Conservation (phyloP, 805 yeast genomes). For the Ascoidea asiatica region DNA sequence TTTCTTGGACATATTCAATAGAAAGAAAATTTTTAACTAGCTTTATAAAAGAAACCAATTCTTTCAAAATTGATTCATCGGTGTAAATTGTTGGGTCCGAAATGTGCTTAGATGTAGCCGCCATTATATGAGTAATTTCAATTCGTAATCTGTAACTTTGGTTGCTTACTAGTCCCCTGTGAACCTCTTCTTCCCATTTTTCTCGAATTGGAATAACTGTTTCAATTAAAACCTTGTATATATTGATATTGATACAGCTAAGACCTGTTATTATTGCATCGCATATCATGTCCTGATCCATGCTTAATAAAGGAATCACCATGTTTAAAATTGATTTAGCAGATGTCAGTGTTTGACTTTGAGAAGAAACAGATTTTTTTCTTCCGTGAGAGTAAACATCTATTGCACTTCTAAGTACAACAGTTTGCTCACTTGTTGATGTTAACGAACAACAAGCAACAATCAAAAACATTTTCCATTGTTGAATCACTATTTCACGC, state of each 20-base stretch:
- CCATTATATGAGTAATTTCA: conserved; percentile 67
- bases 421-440: conserved; percentile 63
- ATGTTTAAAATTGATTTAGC: conserved; percentile 81
- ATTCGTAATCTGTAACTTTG: conserved; percentile 40
- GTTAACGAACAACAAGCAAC: conserved; percentile 90
- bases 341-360: conserved; percentile 84
- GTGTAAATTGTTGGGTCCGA: conserved; percentile 33
- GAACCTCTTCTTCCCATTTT: conserved; percentile 30
- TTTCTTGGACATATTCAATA: conserved; percentile 41
- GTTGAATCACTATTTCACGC: conserved; percentile 54
- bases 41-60: conserved; percentile 47
- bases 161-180: conserved; percentile 16
- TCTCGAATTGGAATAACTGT: conserved; percentile 49
- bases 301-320: conserved; percentile 69
- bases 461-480: conserved; percentile 79
- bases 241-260: conserved; percentile 81
- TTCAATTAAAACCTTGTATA: conserved; percentile 70
- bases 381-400: conserved; percentile 39
- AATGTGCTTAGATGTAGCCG: conserved; percentile 53
- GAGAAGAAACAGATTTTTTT: conserved; percentile 44
- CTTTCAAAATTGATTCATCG: conserved; percentile 60
- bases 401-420: conserved; percentile 16
- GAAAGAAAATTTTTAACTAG: conserved; percentile 49
- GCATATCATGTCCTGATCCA: conserved; percentile 54
- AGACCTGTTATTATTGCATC: conserved; percentile 86